Evolutionary conservation across 2,329 filamentous ascomycete species (phyloP).

Genomic region (Ophiosphaerella narmari): DNA sequence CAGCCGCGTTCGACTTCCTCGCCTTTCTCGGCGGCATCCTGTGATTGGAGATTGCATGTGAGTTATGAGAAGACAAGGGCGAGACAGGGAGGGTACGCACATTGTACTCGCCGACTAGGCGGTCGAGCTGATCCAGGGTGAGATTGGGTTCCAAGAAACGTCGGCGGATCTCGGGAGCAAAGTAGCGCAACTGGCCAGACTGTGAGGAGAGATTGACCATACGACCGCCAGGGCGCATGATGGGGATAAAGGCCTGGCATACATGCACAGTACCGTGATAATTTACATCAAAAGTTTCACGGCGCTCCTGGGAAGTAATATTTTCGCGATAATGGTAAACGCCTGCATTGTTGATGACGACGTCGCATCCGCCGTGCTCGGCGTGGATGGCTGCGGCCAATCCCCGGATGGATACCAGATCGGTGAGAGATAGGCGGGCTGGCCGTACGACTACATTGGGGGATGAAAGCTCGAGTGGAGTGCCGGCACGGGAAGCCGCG

Average conservation of each 20-base stretch:
- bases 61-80: conserved; percentile 2
- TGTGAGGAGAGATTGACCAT: conserved; percentile 15
- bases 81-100: not conserved
- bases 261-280: conserved; percentile 14
- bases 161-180: not conserved
- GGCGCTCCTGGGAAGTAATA: conserved; percentile 12
- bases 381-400: conserved; percentile 1
- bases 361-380: conserved; percentile 1
- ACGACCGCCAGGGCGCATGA: not conserved
- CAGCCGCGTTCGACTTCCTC: not conserved
- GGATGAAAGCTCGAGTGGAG: conserved; percentile 2
- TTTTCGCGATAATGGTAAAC: not conserved
- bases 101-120: conserved; percentile 6
- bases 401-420: conserved; percentile 7
- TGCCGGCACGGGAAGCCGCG: conserved; percentile 15
- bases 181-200: conserved; percentile 9
- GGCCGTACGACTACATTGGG: conserved; percentile 7
- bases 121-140: conserved; percentile 3
- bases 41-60: not conserved
- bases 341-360: conserved; percentile 20
- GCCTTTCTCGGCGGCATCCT: too few relatives aligned
- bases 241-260: conserved; percentile 8
- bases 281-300: conserved; percentile 10
- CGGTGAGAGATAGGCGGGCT: conserved; percentile 11
- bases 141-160: not conserved